Conservation (phyloP, 176 grass and related monocot genomes). For the Cenchrus americanus region DNA sequence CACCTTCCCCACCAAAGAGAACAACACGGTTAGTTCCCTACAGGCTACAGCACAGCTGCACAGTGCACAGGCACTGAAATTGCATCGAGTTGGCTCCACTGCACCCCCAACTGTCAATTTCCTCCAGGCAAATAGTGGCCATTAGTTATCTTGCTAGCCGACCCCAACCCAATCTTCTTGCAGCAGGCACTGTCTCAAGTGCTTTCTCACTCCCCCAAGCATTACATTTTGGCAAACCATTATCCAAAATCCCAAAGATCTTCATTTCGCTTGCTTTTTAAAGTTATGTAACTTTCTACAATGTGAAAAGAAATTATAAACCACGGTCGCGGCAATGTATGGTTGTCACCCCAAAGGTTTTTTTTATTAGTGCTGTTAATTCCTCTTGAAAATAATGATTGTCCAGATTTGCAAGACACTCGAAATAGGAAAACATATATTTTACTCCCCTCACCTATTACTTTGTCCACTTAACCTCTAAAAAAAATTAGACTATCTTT, state of each 20-base stretch:
- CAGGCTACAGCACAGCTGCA: too few relatives aligned
- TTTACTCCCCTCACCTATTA: too few relatives aligned
- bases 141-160: slow-evolving; percentile 69
- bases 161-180: slow-evolving; percentile 83
- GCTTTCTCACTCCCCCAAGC: slow-evolving; percentile 88
- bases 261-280: slow-evolving; percentile 65
- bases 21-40: slow-evolving; percentile 76
- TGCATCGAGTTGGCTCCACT: slow-evolving; percentile 92
- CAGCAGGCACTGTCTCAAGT: slow-evolving; percentile 71
- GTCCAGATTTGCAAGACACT: too few relatives aligned
- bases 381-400: too few relatives aligned
- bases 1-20: slow-evolving; percentile 89
- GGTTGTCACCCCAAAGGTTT: too few relatives aligned
- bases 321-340: too few relatives aligned
- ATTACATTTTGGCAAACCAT: slow-evolving; percentile 85
- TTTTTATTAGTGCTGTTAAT: too few relatives aligned
- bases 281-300: too few relatives aligned
- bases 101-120: slow-evolving; percentile 81
- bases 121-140: slow-evolving; percentile 76
- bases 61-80: slow-evolving; percentile 97
- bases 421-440: too few relatives aligned
- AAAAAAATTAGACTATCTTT: too few relatives aligned
- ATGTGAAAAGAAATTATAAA: too few relatives aligned
- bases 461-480: too few relatives aligned
- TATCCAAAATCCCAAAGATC: slow-evolving; percentile 86